Base-by-base conservation (phyloP, 139 green algal species). In the Micractinium sp. region DNA sequence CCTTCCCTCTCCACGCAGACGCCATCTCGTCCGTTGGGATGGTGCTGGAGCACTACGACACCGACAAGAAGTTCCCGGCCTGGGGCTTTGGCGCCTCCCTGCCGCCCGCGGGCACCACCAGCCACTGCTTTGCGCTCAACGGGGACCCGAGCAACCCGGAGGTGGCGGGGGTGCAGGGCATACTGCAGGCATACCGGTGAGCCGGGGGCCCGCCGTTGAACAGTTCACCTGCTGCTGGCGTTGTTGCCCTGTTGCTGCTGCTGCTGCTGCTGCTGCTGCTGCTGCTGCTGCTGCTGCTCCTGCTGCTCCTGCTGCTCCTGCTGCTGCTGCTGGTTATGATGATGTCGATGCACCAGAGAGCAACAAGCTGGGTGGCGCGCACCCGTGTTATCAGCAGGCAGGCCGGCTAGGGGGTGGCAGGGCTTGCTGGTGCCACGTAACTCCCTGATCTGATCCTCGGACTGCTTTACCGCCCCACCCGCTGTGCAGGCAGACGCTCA, bases 91-190 rank as follows among this genome's bases (percentile, higher is more conserved):
- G 93, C 14, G 93, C 89, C 15, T 81, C 76, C 84, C 80, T 90
- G 69, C 85, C 85, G 36, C 61, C 67, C 63, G 77, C 41, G 1
- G 77, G 77, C 33, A 63, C 84, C 7, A 56, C 86, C 78, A 90
- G 86, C 69, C 92, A 94, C 89, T 94, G 92, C 87, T 94, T 94
- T 78, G 81, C 89, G 66, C 81, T 93, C 1, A 92, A 91, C 36
- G 81, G 79, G 29, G 63, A 89, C 4, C 75, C 77, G 22, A 2
- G 18, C 61, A 41, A 35, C 35, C 92, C 92, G 1, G 89, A 94
- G 41, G 91, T 91, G 25, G 7, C 66, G 0, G 92, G 91, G 3
- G 53, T 94, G 41, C 18, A 81, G 18, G 92, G 92, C 69, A 85
- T 94, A 39, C 82, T 91, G 82, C 31, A 88, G 74, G 90, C 88